Conservation (phyloP, 2,329 filamentous ascomycete species). For the Orbilia quercus region DNA sequence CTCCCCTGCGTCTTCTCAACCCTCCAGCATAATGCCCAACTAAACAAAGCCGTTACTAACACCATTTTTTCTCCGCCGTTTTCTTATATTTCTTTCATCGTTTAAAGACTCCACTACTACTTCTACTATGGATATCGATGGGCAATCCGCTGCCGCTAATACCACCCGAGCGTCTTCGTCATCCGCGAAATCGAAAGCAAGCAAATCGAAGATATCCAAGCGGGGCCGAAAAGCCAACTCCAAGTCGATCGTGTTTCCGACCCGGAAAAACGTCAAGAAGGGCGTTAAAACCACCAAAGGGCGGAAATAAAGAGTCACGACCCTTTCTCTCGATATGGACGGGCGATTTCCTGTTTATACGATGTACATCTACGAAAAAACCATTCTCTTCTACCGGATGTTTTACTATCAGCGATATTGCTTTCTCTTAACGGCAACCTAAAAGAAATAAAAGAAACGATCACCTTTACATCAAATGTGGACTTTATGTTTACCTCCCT, state of each 20-base stretch:
- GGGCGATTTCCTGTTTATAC: background rate
- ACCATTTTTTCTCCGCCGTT: conserved; percentile 38
- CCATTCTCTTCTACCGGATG: conserved; percentile 32
- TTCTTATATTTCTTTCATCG: conserved; percentile 56
- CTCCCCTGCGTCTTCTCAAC: conserved; percentile 41
- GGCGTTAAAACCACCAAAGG: conserved; percentile 34
- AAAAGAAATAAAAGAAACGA: conserved; percentile 1
- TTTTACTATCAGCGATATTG: conserved; percentile 39
- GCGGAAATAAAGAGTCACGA: conserved; percentile 36
- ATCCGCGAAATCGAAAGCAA: conserved; percentile 37
- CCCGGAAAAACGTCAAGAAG: conserved; percentile 45
- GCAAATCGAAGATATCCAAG: conserved; percentile 35
- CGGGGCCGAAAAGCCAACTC: conserved; percentile 41
- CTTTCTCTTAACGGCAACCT: conserved; percentile 2
- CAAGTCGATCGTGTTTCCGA: conserved; percentile 53
- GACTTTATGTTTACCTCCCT: background rate
- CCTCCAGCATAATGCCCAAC: conserved; percentile 48
- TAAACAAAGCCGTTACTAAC: conserved; percentile 55
- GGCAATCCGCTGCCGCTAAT: conserved; percentile 10
- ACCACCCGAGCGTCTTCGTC: conserved; percentile 7
- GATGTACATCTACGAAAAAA: conserved; percentile 28
- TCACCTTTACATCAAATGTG: background rate
- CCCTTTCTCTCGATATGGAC: background rate
- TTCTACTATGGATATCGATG: conserved; percentile 55
- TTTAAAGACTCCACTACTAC: conserved; percentile 54